phyloP scores from a whole-genome alignment of 352 stramenopile species.

The Phytophthora tubulina region DNA sequence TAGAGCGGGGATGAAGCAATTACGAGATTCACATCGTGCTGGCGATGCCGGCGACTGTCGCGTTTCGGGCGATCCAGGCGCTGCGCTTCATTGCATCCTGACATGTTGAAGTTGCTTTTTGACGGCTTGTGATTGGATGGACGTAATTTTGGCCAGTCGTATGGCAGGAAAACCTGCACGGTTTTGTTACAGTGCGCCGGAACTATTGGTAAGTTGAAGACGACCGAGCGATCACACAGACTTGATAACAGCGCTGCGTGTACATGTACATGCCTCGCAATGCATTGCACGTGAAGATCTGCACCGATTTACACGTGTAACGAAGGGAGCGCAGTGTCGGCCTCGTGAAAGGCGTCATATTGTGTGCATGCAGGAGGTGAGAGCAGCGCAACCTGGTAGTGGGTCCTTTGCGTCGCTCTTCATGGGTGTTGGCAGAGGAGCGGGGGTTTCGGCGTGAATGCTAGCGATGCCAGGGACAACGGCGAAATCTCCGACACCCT shows the following conservation, averaged over 20 bases:
- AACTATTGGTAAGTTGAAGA: conserved; percentile 3
- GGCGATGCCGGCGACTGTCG: neutral
- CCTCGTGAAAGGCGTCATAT: neutral
- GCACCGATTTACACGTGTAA: neutral
- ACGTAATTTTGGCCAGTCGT: conserved; percentile 4
- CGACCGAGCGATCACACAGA: conserved; percentile 5
- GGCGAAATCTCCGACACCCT: no score
- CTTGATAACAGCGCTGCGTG: no score
- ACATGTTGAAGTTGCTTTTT: conserved; percentile 10
- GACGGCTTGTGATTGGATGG: conserved; percentile 5
- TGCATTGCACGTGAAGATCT: neutral
- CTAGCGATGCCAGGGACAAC: no score
- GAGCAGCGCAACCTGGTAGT: neutral
- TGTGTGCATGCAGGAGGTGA: neutral
- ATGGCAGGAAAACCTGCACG: neutral
- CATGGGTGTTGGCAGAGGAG: neutral
- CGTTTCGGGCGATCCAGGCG: conserved; percentile 6
- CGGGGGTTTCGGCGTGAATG: neutral
- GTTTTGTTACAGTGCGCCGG: neutral
- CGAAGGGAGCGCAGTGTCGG: neutral
- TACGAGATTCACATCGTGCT: neutral
- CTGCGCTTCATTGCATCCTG: conserved; percentile 5
- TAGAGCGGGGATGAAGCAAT: conserved; percentile 6
- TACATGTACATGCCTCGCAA: neutral
- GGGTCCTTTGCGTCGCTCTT: neutral